A percentile compares a stretch with the other conserved stretches of the same genome.
Conservation (phyloP, 1,284 basidiomycete genomes). For the Ganoderma resinaceum region DNA sequence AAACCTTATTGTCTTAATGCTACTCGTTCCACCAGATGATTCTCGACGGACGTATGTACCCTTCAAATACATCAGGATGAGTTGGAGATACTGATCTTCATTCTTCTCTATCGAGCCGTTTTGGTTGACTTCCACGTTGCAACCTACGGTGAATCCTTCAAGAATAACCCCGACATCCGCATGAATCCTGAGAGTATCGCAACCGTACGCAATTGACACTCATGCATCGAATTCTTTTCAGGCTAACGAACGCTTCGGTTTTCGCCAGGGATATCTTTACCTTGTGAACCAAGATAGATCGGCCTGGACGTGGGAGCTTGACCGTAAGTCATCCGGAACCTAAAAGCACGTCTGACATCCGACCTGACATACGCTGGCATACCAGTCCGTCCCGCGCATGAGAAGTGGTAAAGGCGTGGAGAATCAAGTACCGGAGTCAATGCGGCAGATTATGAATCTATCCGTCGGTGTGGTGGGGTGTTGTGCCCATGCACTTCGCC, state of each 20-base stretch:
- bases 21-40: slow-evolving; percentile 37
- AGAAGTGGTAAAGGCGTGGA: slow-evolving; percentile 30
- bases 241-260: not conserved
- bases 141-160: slow-evolving; percentile 7
- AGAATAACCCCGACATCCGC: slow-evolving; percentile 53
- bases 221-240: too few relatives aligned
- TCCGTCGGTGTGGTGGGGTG: too few relatives aligned
- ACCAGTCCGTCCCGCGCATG: slow-evolving; percentile 46
- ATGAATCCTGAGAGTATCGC: slow-evolving; percentile 74
- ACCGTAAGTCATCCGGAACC: slow-evolving; percentile 39
- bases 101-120: slow-evolving; percentile 32
- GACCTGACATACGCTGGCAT: not conserved
- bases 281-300: slow-evolving; percentile 51
- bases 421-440: too few relatives aligned
- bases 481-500: too few relatives aligned
- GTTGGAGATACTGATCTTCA: slow-evolving; percentile 57
- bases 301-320: slow-evolving; percentile 60
- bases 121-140: not conserved
- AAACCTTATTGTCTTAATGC: not conserved
- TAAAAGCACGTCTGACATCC: not conserved
- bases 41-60: slow-evolving; percentile 46
- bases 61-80: not conserved
- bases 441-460: too few relatives aligned
- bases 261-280: slow-evolving; percentile 47
- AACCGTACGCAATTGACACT: slow-evolving; percentile 46